These are phyloP conservation scores for Trifolium fragiferum DNA, from an alignment of 306 rosid genomes.

Conservation along the genomic window DNA sequence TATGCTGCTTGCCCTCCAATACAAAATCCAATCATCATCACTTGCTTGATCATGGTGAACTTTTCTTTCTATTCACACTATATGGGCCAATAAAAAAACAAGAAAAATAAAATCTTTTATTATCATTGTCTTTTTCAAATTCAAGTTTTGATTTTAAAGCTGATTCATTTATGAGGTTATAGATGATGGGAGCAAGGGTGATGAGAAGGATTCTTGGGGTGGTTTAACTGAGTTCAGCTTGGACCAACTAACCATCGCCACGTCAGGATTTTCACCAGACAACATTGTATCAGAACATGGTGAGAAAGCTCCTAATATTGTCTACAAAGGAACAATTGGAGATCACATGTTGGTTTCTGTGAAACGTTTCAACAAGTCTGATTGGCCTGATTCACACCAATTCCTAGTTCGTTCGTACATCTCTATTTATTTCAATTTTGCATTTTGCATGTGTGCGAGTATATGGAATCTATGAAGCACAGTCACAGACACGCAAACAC, in stretches of 20 bases:
- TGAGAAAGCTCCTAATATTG: conserved; percentile 98
- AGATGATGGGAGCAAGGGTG: conserved; percentile 63
- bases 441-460: neutral
- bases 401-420: conserved; percentile 65
- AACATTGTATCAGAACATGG: conserved; percentile 96
- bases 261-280: conserved; percentile 79
- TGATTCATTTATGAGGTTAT: conserved; percentile 22
- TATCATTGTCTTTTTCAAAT: neutral
- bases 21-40: neutral
- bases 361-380: conserved; percentile 86
- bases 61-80: neutral
- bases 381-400: conserved; percentile 97
- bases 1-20: neutral
- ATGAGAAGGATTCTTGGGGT: conserved; percentile 58
- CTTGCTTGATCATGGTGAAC: neutral
- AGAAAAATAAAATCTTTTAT: neutral
- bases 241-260: conserved; percentile 74
- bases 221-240: conserved; percentile 77
- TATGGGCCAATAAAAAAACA: neutral
- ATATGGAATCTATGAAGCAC: no score
- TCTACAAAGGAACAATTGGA: conserved; percentile 69
- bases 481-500: neutral
- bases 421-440: neutral
- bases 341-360: conserved; percentile 72
- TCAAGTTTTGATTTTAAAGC: conserved; percentile 11